Evolutionary conservation across 345 rosid genomes (phyloP).

Genomic region (Stellera chamaejasme): DNA sequence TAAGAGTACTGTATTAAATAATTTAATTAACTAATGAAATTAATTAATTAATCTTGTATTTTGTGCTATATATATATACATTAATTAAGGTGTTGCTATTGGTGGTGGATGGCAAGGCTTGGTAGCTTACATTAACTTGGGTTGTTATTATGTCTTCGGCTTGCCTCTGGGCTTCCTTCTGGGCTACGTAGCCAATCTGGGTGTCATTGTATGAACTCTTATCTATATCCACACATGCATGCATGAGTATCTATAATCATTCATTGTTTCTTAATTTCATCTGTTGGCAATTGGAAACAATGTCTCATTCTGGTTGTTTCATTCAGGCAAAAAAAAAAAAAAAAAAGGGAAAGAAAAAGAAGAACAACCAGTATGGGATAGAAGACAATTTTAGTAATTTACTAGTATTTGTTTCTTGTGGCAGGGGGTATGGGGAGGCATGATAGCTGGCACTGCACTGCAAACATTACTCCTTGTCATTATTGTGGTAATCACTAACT

Average conservation of each 20-base stretch:
- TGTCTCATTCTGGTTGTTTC: no score
- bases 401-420: not conserved
- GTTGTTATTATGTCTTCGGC: constrained; percentile 64
- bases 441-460: constrained; percentile 67
- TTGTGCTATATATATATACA: not conserved
- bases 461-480: constrained; percentile 54
- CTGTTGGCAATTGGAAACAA: not conserved
- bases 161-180: constrained; percentile 68
- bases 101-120: constrained; percentile 88
- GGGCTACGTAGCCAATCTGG: constrained; percentile 52
- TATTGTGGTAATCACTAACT: constrained; percentile 56
- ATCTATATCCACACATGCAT: not conserved
- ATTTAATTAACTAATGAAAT: not conserved
- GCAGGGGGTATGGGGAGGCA: constrained; percentile 81
- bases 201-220: constrained; percentile 40
- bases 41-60: not conserved
- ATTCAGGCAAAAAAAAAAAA: no score
- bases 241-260: no score
- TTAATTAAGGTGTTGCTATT: constrained; percentile 60
- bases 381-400: not conserved
- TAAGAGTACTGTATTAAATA: no score
- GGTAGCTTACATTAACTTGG: constrained; percentile 78
- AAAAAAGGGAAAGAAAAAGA: no score
- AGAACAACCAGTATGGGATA: no score
- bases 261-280: not conserved